Evolutionary conservation across 2,329 filamentous ascomycete genomes (phyloP).

Genomic region (Neofusicoccum sp.): DNA sequence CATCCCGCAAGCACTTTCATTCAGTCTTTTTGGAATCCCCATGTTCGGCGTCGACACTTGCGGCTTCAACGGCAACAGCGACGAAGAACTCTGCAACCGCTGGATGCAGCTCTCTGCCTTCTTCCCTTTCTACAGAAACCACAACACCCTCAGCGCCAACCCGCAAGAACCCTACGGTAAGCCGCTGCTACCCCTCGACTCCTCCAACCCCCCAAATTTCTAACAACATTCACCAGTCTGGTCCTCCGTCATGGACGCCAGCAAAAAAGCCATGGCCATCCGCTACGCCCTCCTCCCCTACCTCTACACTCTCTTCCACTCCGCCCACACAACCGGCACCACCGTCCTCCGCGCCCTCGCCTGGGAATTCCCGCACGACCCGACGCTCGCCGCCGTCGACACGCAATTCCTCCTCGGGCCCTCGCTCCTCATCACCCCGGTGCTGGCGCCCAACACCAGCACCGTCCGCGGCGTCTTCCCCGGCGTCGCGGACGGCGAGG

Average conservation of each 20-base stretch:
- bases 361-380: slow-evolving; percentile 74
- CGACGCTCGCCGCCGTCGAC: slow-evolving; percentile 63
- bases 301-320: slow-evolving; percentile 71
- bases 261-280: slow-evolving; percentile 65
- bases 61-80: slow-evolving; percentile 66
- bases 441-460: slow-evolving; percentile 60
- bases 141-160: slow-evolving; percentile 62
- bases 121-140: slow-evolving; percentile 77
- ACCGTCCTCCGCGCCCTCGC: slow-evolving; percentile 71
- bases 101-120: slow-evolving; percentile 74
- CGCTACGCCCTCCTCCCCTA: slow-evolving; percentile 71
- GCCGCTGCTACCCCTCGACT: background rate
- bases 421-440: slow-evolving; percentile 65
- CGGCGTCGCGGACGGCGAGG: slow-evolving; percentile 56
- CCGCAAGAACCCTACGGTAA: slow-evolving; percentile 65
- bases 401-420: slow-evolving; percentile 70
- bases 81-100: slow-evolving; percentile 68
- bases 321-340: slow-evolving; percentile 62
- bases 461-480: slow-evolving; percentile 69
- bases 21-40: slow-evolving; percentile 71
- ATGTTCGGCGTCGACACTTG: slow-evolving; percentile 67
- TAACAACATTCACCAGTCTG: slow-evolving; percentile 43
- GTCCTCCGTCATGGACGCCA: slow-evolving; percentile 63
- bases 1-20: slow-evolving; percentile 74
- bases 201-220: background rate